A percentile compares a stretch with the other conserved stretches of the same genome.
Conservation (phyloP, 139 green algal species). For the Gonium pectorale region DNA sequence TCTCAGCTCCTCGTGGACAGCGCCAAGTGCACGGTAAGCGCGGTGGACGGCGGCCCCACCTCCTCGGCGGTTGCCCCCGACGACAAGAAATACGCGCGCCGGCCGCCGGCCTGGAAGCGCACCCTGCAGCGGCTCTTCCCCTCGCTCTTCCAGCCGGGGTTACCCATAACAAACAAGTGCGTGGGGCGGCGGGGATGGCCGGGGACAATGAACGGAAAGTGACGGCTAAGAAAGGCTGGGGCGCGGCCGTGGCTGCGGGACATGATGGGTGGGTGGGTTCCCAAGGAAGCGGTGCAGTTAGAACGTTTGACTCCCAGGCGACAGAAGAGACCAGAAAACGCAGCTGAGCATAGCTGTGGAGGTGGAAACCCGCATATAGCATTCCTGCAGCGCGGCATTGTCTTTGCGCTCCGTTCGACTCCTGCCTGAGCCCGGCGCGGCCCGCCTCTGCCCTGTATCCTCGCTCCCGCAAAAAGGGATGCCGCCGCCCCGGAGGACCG, state of each 20-base stretch:
- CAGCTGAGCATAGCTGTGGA: too few relatives aligned
- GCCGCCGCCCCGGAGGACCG: slow-evolving; percentile 8
- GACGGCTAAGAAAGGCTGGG: not conserved
- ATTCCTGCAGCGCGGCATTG: not conserved
- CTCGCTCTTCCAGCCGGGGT: slow-evolving; percentile 67
- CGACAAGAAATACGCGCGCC: slow-evolving; percentile 73
- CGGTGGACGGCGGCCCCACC: not conserved
- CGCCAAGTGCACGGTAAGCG: slow-evolving; percentile 40
- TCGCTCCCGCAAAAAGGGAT: slow-evolving; percentile 28
- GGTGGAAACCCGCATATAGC: too few relatives aligned
- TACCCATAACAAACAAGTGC: slow-evolving; percentile 71
- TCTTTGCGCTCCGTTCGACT: not conserved
- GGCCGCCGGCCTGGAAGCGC: slow-evolving; percentile 61
- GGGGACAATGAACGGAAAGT: not conserved
- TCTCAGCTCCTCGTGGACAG: slow-evolving; percentile 38
- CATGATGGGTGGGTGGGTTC: too few relatives aligned
- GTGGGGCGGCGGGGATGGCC: not conserved
- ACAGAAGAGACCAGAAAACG: too few relatives aligned
- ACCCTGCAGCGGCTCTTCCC: slow-evolving; percentile 78
- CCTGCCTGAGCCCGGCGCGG: not conserved
- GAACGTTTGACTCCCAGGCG: too few relatives aligned
- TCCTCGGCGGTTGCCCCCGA: slow-evolving; percentile 39
- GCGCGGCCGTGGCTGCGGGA: too few relatives aligned
- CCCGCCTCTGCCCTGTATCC: not conserved
- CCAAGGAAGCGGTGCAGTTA: too few relatives aligned